phyloP scores from a whole-genome alignment of 2,329 filamentous ascomycete genomes.

The Monilinia polystroma region DNA sequence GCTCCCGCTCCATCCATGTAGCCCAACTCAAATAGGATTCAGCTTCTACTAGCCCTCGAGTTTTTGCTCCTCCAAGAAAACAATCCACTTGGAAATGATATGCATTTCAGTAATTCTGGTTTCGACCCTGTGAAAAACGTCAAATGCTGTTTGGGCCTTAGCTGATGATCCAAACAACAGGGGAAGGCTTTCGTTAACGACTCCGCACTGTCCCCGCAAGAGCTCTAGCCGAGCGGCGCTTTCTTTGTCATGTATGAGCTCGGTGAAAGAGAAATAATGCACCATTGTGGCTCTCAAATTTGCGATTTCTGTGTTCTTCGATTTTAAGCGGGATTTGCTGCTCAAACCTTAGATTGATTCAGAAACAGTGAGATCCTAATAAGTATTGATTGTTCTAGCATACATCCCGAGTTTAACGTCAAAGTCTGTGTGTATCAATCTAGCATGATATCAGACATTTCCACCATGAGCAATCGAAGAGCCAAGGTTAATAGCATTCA shows the following conservation, averaged over 20 bases:
- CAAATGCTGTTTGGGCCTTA: background rate
- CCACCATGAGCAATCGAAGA: background rate
- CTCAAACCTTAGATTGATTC: background rate
- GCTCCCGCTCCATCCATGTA: no score
- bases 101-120: fast-evolving
- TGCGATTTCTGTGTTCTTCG: background rate
- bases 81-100: background rate
- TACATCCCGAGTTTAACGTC: background rate
- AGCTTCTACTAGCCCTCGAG: background rate
- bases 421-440: background rate
- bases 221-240: background rate
- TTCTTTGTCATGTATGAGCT: background rate
- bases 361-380: background rate
- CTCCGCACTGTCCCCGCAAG: background rate
- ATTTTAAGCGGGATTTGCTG: background rate
- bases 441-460: background rate
- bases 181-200: background rate
- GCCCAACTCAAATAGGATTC: background rate
- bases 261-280: background rate
- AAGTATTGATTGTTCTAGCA: background rate
- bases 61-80: background rate
- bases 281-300: conserved; percentile 11
- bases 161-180: background rate
- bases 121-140: fast-evolving
- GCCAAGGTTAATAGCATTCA: background rate